Conservation (phyloP, 768 basidiomycete species). For the Kwoniella botswanensis region DNA sequence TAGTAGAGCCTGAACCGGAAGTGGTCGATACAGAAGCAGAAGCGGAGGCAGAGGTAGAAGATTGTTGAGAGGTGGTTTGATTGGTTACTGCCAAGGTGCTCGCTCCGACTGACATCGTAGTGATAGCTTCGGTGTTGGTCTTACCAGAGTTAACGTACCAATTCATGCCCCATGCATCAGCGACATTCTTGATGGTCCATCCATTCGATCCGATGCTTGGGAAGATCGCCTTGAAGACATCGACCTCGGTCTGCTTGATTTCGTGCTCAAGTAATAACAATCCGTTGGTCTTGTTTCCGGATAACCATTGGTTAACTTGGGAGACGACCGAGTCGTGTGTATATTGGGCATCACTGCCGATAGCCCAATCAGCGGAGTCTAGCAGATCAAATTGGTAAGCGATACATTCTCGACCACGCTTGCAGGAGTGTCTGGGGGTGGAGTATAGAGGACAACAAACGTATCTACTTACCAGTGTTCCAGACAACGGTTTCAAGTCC, state of each 20-base stretch:
- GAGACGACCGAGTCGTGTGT: constrained; percentile 63
- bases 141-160: constrained; percentile 58
- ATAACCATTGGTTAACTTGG: constrained; percentile 62
- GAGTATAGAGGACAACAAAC: too few relatives aligned
- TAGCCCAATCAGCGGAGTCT: constrained; percentile 79
- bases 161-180: constrained; percentile 48
- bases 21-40: constrained; percentile 22
- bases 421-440: too few relatives aligned
- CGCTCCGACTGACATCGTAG: constrained; percentile 36
- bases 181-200: constrained; percentile 67
- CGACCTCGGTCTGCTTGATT: constrained; percentile 66
- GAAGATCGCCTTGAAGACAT: constrained; percentile 66
- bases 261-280: constrained; percentile 87
- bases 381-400: background rate
- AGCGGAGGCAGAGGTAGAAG: constrained; percentile 28
- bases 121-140: constrained; percentile 36
- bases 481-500: constrained; percentile 83
- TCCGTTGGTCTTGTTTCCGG: constrained; percentile 75
- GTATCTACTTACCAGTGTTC: constrained; percentile 70
- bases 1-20: constrained; percentile 20
- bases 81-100: constrained; percentile 13
- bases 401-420: too few relatives aligned
- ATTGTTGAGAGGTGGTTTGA: constrained; percentile 12
- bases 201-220: constrained; percentile 62
- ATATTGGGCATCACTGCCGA: constrained; percentile 61